phyloP scores from a whole-genome alignment of 192 early-diverging fungal genomes.

The Thamnidium elegans region DNA sequence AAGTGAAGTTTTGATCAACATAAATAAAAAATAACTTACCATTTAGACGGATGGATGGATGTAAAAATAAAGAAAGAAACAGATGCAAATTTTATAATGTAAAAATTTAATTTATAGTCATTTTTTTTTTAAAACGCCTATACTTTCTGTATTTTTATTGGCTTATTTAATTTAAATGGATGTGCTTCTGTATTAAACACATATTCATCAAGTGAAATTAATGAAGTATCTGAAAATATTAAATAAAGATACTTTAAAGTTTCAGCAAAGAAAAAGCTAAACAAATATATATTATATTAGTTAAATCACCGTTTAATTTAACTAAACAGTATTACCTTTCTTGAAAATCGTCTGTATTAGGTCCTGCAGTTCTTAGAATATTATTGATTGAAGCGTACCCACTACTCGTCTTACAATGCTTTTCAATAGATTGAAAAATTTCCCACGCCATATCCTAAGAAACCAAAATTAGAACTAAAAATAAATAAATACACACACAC shows the following conservation, averaged over 20 bases:
- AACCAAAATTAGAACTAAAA: too few species aligned
- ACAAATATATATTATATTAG: neutral
- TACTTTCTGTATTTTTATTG: conserved; percentile 18
- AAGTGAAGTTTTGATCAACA: conserved; percentile 4
- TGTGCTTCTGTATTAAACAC: conserved; percentile 77
- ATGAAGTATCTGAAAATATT: conserved; percentile 52
- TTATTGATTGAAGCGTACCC: conserved; percentile 27
- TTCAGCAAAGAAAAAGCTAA: conserved; percentile 65
- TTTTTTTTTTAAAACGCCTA: too few species aligned
- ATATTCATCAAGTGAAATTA: conserved; percentile 53
- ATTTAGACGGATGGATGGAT: conserved; percentile 14
- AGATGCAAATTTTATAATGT: neutral
- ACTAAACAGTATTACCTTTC: conserved; percentile 20
- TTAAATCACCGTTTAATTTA: neutral
- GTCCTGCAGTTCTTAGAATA: neutral
- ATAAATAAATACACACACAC: too few species aligned
- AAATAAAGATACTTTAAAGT: conserved; percentile 73
- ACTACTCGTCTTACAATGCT: conserved; percentile 19
- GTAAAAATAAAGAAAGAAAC: neutral
- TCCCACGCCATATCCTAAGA: conserved; percentile 62
- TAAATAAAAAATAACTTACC: conserved; percentile 8
- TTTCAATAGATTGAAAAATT: conserved; percentile 40
- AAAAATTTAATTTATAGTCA: neutral
- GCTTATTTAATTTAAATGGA: conserved; percentile 52
- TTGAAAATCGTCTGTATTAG: conserved; percentile 15